These are phyloP conservation scores for Pythium coloratum DNA, from an alignment of 352 stramenopile genomes.

Conservation along the genomic window DNA sequence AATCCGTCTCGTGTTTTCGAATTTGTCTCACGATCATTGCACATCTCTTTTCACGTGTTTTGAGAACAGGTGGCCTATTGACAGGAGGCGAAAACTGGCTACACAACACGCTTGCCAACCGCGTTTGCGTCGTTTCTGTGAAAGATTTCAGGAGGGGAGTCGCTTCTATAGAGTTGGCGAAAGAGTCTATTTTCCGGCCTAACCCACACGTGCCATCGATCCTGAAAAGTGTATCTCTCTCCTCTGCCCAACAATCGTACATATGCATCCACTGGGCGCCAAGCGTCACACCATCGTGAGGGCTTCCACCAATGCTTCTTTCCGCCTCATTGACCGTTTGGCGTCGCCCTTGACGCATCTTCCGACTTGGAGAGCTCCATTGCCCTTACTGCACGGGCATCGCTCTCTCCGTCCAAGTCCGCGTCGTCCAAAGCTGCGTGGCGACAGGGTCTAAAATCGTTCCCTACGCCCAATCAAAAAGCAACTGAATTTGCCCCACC, in stretches of 20 bases:
- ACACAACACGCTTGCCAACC: not conserved
- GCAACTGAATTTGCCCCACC: not conserved
- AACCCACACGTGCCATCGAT: slow-evolving; percentile 16
- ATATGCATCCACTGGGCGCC: not conserved
- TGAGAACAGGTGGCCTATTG: slow-evolving; percentile 4
- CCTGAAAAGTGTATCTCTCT: slow-evolving; percentile 15
- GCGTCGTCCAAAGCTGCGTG: not conserved
- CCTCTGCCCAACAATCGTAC: not conserved
- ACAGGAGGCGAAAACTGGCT: slow-evolving; percentile 10
- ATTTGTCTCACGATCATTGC: slow-evolving; percentile 2
- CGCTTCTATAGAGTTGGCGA: not conserved
- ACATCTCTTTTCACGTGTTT: not conserved
- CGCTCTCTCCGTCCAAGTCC: not conserved
- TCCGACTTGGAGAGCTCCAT: not conserved
- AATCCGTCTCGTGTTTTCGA: not conserved
- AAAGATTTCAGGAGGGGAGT: slow-evolving; percentile 9
- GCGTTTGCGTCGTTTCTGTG: slow-evolving; percentile 1
- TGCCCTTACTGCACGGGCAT: not conserved
- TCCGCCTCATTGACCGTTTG: not conserved
- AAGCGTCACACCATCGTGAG: slow-evolving; percentile 5
- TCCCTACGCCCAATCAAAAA: not conserved
- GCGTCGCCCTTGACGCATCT: not conserved
- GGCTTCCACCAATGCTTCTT: not conserved
- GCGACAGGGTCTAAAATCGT: not conserved
- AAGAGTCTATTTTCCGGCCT: not conserved